Percentiles rank a stretch among this genome's conserved stretches.
These are phyloP conservation scores for Dichotomocladium elegans DNA, from an alignment of 371 early-diverging fungal species.

Conservation along the genomic window DNA sequence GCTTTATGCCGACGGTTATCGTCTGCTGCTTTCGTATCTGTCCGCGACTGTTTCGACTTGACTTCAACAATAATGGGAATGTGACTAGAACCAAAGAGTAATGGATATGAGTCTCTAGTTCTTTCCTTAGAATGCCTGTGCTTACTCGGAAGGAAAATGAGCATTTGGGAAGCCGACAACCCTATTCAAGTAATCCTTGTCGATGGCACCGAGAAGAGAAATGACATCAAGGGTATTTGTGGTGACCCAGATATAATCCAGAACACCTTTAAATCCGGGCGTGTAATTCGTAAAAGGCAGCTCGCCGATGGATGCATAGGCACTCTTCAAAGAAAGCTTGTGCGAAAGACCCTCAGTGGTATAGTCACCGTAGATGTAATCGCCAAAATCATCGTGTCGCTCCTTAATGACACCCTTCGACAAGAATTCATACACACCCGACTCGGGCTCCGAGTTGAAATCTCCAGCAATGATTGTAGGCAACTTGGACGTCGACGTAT, in stretches of 20 bases:
- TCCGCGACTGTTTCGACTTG: not conserved
- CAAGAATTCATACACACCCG: conserved; percentile 92
- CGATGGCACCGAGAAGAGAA: conserved; percentile 84
- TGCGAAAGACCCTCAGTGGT: conserved; percentile 83
- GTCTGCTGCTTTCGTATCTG: conserved; percentile 6
- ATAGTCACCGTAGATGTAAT: conserved; percentile 82
- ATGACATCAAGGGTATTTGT: conserved; percentile 71
- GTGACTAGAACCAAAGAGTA: conserved; percentile 1
- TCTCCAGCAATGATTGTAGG: conserved; percentile 91
- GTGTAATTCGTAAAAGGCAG: conserved; percentile 96
- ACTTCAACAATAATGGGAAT: conserved; percentile 7
- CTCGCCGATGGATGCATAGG: conserved; percentile 73
- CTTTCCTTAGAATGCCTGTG: no score
- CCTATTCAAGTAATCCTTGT: conserved; percentile 71
- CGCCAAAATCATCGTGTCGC: conserved; percentile 83
- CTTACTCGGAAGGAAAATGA: conserved; percentile 91
- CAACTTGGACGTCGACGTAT: conserved; percentile 36
- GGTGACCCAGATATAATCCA: conserved; percentile 98
- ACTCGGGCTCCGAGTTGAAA: conserved; percentile 92
- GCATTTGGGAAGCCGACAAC: conserved; percentile 94
- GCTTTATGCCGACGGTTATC: not conserved
- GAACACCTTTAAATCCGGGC: conserved; percentile 86
- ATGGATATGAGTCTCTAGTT: no score
- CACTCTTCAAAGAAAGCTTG: conserved; percentile 74
- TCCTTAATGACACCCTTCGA: conserved; percentile 63